phyloP scores from a whole-genome alignment of 495 filamentous ascomycete genomes.

The Penicillium parvum region DNA sequence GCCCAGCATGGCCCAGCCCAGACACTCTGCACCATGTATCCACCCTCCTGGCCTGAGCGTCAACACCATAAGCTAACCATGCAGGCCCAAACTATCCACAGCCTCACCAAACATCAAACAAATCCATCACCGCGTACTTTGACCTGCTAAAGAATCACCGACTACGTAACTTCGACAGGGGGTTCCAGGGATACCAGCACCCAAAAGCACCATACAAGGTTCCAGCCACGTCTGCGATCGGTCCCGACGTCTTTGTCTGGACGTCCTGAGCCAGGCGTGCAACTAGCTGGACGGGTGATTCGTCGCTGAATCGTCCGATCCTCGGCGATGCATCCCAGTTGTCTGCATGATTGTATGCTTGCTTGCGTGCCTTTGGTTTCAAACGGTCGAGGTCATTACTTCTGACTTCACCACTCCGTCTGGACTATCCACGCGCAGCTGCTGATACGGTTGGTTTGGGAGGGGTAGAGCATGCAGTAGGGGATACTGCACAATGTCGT shows the following conservation, averaged over 20 bases:
- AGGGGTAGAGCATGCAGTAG: too few relatives aligned
- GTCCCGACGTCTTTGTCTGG: too few relatives aligned
- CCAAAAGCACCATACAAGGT: conserved; percentile 5
- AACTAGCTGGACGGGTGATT: conserved; percentile 14
- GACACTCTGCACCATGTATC: conserved; percentile 13
- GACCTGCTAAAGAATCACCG: neutral
- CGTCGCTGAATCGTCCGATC: conserved; percentile 13
- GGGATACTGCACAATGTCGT: neutral
- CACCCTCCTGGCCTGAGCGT: conserved; percentile 23
- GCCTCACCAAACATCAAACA: neutral
- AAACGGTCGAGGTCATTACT: conserved; percentile 8
- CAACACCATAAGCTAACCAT: too few relatives aligned
- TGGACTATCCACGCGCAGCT: conserved; percentile 6
- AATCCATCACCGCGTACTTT: neutral
- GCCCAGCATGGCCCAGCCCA: conserved; percentile 9
- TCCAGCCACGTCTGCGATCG: conserved; percentile 18
- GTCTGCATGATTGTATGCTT: neutral
- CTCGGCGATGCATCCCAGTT: conserved; percentile 24
- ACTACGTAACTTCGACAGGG: neutral
- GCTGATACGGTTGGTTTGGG: neutral
- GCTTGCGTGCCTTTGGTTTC: neutral
- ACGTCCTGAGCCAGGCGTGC: conserved; percentile 19
- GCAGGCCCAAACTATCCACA: conserved; percentile 10
- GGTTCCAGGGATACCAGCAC: neutral
- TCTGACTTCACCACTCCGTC: too few relatives aligned